Evolutionary conservation across 768 basidiomycete genomes (phyloP).

Genomic region (Grammothele lineata): DNA sequence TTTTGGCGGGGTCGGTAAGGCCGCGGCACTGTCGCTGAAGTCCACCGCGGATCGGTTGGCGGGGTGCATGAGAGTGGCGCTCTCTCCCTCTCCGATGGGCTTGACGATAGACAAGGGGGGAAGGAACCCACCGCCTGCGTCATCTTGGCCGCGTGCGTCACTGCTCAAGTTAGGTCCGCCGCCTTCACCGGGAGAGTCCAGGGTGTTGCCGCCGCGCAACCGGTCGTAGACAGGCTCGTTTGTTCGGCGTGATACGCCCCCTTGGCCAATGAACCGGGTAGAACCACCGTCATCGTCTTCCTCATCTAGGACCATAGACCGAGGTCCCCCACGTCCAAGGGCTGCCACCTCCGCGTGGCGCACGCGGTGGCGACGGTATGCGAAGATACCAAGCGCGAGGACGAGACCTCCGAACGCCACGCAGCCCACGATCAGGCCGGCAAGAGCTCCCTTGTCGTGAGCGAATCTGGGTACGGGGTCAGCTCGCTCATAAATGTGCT

Average conservation of each 20-base stretch:
- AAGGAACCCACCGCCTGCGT: conserved; percentile 5
- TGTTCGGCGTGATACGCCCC: conserved; percentile 2
- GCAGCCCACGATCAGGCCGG: conserved; percentile 20
- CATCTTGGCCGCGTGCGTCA: conserved; percentile 6
- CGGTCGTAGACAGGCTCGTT: conserved; percentile 5
- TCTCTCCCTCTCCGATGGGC: conserved; percentile 3
- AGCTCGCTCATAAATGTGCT: too few species aligned
- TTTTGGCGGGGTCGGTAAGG: not conserved
- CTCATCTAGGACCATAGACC: conserved; percentile 11
- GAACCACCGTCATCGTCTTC: conserved; percentile 10
- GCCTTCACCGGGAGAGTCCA: conserved; percentile 5
- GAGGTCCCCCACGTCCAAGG: conserved; percentile 7
- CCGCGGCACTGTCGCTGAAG: not conserved
- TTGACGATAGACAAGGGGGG: conserved; percentile 11
- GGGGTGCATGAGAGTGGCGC: conserved; percentile 13
- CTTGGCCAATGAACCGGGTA: conserved; percentile 8
- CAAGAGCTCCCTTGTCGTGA: conserved; percentile 22
- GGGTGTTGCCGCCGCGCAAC: conserved; percentile 12
- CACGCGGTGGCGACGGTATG: conserved; percentile 17
- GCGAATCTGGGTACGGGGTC: conserved; percentile 12
- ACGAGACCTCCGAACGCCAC: conserved; percentile 18
- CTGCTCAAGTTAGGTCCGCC: not conserved
- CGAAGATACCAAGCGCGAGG: conserved; percentile 15
- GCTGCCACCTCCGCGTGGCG: conserved; percentile 14
- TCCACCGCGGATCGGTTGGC: conserved; percentile 8